These are phyloP conservation scores for Oidiodendron maius DNA, from an alignment of 495 filamentous ascomycete species.

Conservation along the genomic window DNA sequence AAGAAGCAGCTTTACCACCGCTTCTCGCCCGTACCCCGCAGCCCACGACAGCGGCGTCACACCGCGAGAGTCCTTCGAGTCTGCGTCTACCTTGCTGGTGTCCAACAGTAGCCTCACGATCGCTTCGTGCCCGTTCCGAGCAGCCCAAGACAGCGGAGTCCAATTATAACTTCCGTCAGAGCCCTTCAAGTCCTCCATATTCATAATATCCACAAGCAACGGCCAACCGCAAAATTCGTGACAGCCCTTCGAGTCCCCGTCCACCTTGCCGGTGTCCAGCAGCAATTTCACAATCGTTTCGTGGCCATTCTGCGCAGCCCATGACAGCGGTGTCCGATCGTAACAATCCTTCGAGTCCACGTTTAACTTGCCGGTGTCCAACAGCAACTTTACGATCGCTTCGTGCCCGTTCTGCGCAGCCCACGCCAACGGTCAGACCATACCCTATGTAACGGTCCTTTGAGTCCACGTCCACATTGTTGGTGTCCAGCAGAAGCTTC, in stretches of 20 bases:
- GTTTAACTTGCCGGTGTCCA: not conserved
- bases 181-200: too few species aligned
- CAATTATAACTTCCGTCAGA: too few species aligned
- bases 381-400: not conserved
- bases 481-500: not conserved
- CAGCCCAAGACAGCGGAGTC: too few species aligned
- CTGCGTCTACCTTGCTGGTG: slow-evolving; percentile 1
- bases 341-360: not conserved
- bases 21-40: not conserved
- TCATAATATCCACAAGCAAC: too few species aligned
- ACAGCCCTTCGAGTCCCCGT: not conserved
- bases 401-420: too few species aligned
- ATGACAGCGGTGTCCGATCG: too few species aligned
- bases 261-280: slow-evolving; percentile 3
- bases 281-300: slow-evolving; percentile 1
- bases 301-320: not conserved
- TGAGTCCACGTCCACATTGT: not conserved
- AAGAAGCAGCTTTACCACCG: not conserved
- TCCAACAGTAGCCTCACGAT: slow-evolving; percentile 1
- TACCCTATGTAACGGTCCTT: slow-evolving; percentile 4
- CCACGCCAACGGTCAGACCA: not conserved
- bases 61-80: not conserved
- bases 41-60: not conserved
- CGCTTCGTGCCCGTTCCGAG: too few species aligned
- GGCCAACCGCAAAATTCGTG: too few species aligned